Percentiles rank a stretch among this genome's conserved stretches.
Evolutionary conservation across 2,329 filamentous ascomycete species (phyloP).

Genomic region (Ceratocystis alfenasii): DNA sequence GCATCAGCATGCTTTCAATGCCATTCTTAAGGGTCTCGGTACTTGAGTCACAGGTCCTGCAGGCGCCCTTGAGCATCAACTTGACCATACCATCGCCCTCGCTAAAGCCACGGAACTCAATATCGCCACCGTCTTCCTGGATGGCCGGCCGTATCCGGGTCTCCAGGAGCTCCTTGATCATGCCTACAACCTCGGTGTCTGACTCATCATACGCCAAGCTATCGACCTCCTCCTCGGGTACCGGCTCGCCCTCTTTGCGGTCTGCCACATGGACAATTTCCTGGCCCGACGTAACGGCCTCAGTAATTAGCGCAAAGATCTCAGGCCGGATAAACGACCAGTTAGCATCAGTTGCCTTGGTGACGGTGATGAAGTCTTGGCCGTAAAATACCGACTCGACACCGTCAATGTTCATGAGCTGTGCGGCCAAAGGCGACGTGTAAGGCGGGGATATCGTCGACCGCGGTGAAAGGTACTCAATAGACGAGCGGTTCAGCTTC

Average conservation of each 20-base stretch:
- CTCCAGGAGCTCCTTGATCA: slow-evolving; percentile 97
- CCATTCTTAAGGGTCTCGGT: slow-evolving; percentile 95
- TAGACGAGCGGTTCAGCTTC: slow-evolving; percentile 58
- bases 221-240: slow-evolving; percentile 44
- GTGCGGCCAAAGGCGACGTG: slow-evolving; percentile 79
- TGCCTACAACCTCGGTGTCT: slow-evolving; percentile 85
- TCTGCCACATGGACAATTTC: slow-evolving; percentile 63
- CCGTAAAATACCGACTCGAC: slow-evolving; percentile 94
- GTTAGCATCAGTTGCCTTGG: slow-evolving; percentile 73
- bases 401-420: slow-evolving; percentile 85
- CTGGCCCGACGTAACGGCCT: slow-evolving; percentile 75
- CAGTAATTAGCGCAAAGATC: slow-evolving; percentile 88
- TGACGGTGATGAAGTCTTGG: slow-evolving; percentile 90
- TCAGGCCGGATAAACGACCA: slow-evolving; percentile 96
- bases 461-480: slow-evolving; percentile 85
- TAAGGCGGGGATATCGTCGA: slow-evolving; percentile 79
- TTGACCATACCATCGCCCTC: slow-evolving; percentile 59
- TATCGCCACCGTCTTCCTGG: slow-evolving; percentile 94
- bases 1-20: slow-evolving; percentile 97
- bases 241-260: slow-evolving; percentile 41
- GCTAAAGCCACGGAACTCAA: slow-evolving; percentile 85
- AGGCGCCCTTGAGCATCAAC: slow-evolving; percentile 81
- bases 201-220: slow-evolving; percentile 75
- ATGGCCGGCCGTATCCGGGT: slow-evolving; percentile 91
- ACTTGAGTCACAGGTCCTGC: slow-evolving; percentile 90